Conservation (phyloP, 2,329 filamentous ascomycete genomes). For the Hypomyces rosellus region DNA sequence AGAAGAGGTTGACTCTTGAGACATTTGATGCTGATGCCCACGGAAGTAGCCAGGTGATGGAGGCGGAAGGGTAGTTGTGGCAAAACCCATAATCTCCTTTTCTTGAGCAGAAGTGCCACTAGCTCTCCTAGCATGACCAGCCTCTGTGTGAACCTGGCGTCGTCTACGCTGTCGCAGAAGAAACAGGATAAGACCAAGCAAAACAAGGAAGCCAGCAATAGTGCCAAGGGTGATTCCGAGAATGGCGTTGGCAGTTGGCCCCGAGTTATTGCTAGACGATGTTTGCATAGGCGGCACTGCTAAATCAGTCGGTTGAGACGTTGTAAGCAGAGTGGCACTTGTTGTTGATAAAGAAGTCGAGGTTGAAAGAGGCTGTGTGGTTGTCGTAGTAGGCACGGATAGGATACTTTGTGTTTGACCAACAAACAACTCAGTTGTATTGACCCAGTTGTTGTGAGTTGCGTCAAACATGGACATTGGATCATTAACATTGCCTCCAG, state of each 20-base stretch:
- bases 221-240: constrained; percentile 77
- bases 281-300: constrained; percentile 18
- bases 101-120: constrained; percentile 46
- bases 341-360: constrained; percentile 20
- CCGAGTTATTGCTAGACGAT: constrained; percentile 21
- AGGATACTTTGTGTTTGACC: constrained; percentile 31
- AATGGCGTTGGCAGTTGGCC: constrained; percentile 48
- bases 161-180: constrained; percentile 46
- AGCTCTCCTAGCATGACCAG: constrained; percentile 36
- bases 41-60: constrained; percentile 34
- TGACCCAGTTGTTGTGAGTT: constrained; percentile 68
- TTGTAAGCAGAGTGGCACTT: constrained; percentile 20
- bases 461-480: constrained; percentile 73
- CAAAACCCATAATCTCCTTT: constrained; percentile 48
- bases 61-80: constrained; percentile 34
- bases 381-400: constrained; percentile 16
- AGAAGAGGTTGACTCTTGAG: constrained; percentile 54
- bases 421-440: constrained; percentile 59
- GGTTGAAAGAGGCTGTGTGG: constrained; percentile 23
- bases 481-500: constrained; percentile 64
- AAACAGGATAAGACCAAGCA: constrained; percentile 68
- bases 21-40: constrained; percentile 47
- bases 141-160: constrained; percentile 45
- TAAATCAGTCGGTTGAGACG: constrained; percentile 13
- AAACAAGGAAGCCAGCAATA: constrained; percentile 64